Evolutionary conservation across 441 rosid species (phyloP).

Genomic region (Populus hybrid): DNA sequence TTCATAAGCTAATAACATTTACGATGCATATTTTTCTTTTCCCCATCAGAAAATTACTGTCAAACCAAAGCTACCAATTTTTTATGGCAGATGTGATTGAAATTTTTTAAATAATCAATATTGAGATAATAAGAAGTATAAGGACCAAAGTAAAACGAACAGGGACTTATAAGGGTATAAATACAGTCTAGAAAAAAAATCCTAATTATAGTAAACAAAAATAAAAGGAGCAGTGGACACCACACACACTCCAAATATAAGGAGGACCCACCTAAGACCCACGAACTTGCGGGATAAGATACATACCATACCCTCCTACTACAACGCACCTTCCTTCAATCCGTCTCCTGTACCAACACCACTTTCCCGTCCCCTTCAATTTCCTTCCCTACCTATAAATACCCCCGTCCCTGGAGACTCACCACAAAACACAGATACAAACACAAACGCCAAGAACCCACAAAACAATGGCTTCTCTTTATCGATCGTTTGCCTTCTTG

Average conservation of each 20-base stretch:
- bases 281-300: slow-evolving; percentile 2
- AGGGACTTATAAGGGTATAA: too few relatives aligned
- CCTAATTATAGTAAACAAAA: slow-evolving; percentile 2
- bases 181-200: neutral
- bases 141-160: neutral
- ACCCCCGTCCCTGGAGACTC: neutral
- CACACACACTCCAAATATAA: slow-evolving; percentile 5
- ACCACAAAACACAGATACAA: neutral
- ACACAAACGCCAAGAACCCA: neutral
- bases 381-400: neutral
- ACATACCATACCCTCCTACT: slow-evolving; percentile 12
- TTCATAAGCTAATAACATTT: too few relatives aligned
- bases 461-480: neutral
- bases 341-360: neutral
- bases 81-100: too few relatives aligned
- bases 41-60: too few relatives aligned
- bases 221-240: neutral
- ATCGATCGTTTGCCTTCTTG: neutral
- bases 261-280: neutral
- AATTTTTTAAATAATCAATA: too few relatives aligned
- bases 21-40: too few relatives aligned
- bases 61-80: too few relatives aligned
- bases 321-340: slow-evolving; percentile 20
- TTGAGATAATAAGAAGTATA: neutral
- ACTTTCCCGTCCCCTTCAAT: neutral